Evolutionary conservation across 768 basidiomycete species (phyloP).

Genomic region (Lentinus brumalis): DNA sequence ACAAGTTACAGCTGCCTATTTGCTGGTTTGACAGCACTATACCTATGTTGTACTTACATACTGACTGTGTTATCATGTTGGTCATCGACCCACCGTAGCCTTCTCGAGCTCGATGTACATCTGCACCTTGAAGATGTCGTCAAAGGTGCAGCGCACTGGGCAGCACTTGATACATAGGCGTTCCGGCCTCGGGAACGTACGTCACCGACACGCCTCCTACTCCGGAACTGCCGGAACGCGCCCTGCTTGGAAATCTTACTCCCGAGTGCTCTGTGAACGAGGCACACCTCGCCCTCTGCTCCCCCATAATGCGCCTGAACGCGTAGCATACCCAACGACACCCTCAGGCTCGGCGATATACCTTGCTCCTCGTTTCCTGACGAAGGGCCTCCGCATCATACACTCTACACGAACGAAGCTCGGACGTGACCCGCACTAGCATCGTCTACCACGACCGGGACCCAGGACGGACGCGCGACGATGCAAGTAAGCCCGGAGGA

Average conservation of each 20-base stretch:
- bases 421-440: no score
- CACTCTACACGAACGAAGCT: no score
- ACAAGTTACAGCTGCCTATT: neutral
- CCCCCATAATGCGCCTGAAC: no score
- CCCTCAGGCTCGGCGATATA: neutral
- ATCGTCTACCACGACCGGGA: neutral
- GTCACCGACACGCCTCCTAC: no score
- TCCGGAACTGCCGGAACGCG: neutral
- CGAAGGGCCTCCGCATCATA: no score
- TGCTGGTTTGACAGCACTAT: neutral
- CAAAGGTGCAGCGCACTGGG: neutral
- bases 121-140: neutral
- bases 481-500: conserved; percentile 4
- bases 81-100: neutral
- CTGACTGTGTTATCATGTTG: neutral
- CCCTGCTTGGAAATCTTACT: neutral
- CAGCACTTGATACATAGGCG: neutral
- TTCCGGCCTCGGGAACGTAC: neutral
- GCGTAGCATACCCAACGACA: no score
- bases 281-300: neutral
- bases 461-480: neutral
- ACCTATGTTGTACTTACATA: neutral
- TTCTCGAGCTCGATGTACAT: neutral
- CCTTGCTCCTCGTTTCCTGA: neutral
- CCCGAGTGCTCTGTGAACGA: neutral